Conservation (phyloP, 1,284 basidiomycete species). For the Ceratobasidium sp. region DNA sequence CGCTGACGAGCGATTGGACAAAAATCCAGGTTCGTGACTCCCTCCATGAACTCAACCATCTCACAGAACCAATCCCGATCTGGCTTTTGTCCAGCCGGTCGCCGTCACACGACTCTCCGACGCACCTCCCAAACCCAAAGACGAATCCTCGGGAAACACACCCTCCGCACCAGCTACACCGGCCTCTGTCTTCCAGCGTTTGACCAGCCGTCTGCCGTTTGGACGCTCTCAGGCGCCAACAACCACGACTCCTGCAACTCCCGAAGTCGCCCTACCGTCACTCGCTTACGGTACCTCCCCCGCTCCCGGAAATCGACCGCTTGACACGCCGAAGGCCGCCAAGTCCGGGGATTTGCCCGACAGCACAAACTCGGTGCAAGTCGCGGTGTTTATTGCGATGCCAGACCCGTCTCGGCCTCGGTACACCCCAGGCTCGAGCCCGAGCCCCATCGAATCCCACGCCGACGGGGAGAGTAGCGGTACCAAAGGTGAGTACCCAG, state of each 20-base stretch:
- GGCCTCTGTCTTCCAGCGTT: not conserved
- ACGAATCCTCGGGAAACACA: not conserved
- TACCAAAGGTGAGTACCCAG: conserved; percentile 18
- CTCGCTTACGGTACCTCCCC: conserved; percentile 16
- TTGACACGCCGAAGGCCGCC: not conserved
- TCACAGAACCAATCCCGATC: not conserved
- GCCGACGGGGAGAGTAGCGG: conserved; percentile 18
- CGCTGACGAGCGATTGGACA: not conserved
- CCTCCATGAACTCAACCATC: not conserved
- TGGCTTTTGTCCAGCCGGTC: conserved; percentile 6
- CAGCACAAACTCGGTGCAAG: conserved; percentile 28
- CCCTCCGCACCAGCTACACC: conserved; percentile 7
- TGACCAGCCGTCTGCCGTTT: conserved; percentile 16
- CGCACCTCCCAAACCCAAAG: conserved; percentile 3
- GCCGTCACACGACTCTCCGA: conserved; percentile 17
- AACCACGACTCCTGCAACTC: conserved; percentile 13
- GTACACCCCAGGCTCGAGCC: conserved; percentile 19
- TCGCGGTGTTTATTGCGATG: conserved; percentile 43
- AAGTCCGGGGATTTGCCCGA: not conserved
- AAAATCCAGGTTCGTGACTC: conserved; percentile 13
- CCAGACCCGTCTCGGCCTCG: conserved; percentile 39
- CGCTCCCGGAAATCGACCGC: not conserved
- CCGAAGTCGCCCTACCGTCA: conserved; percentile 14
- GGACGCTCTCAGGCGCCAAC: not conserved
- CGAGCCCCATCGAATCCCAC: conserved; percentile 10